A percentile compares a stretch with the other conserved stretches of the same genome.
Evolutionary conservation across 768 basidiomycete genomes (phyloP).

Genomic region (Amanita rimosa): DNA sequence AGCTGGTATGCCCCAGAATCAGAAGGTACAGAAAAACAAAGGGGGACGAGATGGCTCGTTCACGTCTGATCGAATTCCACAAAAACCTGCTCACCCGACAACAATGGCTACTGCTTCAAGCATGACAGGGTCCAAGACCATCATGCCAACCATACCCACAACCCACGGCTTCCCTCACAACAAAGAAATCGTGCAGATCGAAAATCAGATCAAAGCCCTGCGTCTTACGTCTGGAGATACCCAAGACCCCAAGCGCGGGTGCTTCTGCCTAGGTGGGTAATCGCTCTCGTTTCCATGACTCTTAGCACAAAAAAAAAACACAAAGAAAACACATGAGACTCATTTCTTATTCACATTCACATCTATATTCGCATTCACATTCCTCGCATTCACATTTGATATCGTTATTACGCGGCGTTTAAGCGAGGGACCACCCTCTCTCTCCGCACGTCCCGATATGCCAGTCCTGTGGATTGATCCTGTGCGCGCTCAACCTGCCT

Average conservation of each 20-base stretch:
- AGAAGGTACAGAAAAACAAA: conserved; percentile 31
- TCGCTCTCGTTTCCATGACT: background rate
- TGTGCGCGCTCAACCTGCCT: conserved; percentile 48
- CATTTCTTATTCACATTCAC: background rate
- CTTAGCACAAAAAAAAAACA: no score
- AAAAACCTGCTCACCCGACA: conserved; percentile 13
- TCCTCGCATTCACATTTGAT: background rate
- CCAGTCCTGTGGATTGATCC: conserved; percentile 45
- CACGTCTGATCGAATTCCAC: conserved; percentile 43
- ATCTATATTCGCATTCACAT: background rate
- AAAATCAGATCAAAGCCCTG: conserved; percentile 32
- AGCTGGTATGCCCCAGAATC: conserved; percentile 5
- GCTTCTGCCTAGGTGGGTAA: conserved; percentile 53
- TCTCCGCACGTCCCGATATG: conserved; percentile 49
- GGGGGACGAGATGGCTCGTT: conserved; percentile 18
- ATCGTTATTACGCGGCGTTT: background rate
- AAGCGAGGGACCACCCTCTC: conserved; percentile 48
- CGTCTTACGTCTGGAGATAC: conserved; percentile 18
- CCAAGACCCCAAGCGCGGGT: conserved; percentile 52
- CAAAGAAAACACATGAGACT: no score
- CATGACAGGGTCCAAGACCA: conserved; percentile 17
- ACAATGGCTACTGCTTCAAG: background rate
- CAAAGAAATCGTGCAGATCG: conserved; percentile 34
- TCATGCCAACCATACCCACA: conserved; percentile 17
- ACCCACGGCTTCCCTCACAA: conserved; percentile 27